Conservation (phyloP, 352 stramenopile genomes). For the Globisporangium nunn region DNA sequence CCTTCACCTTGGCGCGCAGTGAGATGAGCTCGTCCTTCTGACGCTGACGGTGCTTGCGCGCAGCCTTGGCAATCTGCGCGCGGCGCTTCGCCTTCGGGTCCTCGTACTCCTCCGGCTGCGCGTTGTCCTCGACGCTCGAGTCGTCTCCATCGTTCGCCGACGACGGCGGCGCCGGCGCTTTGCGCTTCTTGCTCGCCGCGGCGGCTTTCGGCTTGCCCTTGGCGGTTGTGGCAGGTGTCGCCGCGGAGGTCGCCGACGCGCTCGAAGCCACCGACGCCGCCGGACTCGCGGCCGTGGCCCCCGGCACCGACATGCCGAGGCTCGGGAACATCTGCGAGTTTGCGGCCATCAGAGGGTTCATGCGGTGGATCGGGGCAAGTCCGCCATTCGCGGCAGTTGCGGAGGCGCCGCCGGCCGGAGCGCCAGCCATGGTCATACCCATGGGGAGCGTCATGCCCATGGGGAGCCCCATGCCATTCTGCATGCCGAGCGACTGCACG, state of each 20-base stretch:
- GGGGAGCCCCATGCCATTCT: constrained; percentile 22
- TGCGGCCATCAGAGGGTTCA: constrained; percentile 61
- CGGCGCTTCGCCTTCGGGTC: constrained; percentile 83
- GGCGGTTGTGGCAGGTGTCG: constrained; percentile 12
- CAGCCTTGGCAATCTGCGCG: constrained; percentile 84
- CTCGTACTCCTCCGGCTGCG: constrained; percentile 69
- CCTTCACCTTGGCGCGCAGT: constrained; percentile 82
- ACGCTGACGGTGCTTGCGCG: constrained; percentile 80
- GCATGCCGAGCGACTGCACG: constrained; percentile 38
- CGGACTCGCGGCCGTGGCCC: constrained; percentile 9
- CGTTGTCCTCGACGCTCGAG: constrained; percentile 44
- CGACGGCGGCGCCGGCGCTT: constrained; percentile 33
- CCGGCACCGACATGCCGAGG: constrained; percentile 20
- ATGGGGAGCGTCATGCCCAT: constrained; percentile 32
- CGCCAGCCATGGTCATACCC: constrained; percentile 33
- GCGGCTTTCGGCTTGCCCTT: constrained; percentile 48
- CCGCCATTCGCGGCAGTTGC: constrained; percentile 14
- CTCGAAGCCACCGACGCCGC: constrained; percentile 11
- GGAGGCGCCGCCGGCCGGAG: not conserved
- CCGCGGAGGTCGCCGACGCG: constrained; percentile 12
- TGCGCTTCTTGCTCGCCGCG: constrained; percentile 65
- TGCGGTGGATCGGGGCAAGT: constrained; percentile 63
- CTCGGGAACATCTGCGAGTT: constrained; percentile 64
- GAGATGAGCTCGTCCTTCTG: constrained; percentile 87
- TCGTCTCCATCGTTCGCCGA: constrained; percentile 34